These are phyloP conservation scores for Poa pratensis DNA, from an alignment of 176 grass and related monocot species.

Conservation along the genomic window DNA sequence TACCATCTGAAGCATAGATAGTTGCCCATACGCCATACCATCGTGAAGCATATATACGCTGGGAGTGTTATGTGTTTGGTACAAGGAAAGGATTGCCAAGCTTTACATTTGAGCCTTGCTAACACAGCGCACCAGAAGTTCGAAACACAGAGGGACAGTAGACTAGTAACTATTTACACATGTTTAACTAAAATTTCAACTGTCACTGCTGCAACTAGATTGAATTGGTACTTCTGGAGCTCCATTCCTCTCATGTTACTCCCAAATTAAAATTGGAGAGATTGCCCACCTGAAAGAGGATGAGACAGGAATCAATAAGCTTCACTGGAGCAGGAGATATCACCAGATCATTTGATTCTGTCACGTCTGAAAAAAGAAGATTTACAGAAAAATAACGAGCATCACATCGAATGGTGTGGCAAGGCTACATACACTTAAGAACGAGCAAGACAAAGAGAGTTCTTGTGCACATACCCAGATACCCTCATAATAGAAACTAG, in stretches of 20 bases:
- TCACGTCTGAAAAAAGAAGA: neutral
- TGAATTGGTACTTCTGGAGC: neutral
- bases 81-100: neutral
- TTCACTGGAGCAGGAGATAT: neutral
- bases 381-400: neutral
- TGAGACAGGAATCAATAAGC: neutral
- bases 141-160: neutral
- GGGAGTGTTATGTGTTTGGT: too few relatives aligned
- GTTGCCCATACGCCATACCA: neutral
- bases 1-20: neutral
- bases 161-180: neutral
- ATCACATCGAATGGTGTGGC: neutral
- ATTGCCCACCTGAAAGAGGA: slow-evolving; percentile 30
- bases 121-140: neutral
- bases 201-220: neutral
- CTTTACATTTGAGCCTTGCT: neutral
- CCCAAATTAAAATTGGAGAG: slow-evolving; percentile 28
- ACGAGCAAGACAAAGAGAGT: neutral
- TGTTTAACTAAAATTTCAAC: neutral
- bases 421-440: neutral
- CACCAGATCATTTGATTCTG: neutral
- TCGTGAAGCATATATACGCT: neutral
- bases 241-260: neutral
- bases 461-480: slow-evolving; percentile 1
- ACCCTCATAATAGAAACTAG: neutral